Base-by-base conservation (phyloP, 148 eudicot species). In the Silene latifolia region DNA sequence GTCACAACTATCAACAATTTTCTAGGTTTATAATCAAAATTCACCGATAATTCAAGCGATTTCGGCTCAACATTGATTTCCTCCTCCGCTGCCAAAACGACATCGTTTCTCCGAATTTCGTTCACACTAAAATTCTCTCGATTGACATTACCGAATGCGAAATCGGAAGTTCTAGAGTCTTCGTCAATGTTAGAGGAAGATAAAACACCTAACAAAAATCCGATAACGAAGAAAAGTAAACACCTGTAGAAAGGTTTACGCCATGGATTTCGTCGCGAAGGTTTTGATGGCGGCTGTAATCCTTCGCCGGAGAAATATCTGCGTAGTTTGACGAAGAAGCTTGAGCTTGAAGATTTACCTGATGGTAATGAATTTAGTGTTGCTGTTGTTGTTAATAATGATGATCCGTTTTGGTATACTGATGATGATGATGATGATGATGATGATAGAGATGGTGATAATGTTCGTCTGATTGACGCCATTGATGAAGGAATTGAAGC, bases 401-500 rank as follows among this genome's bases (percentile, higher is more conserved):
- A 85, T 68, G 80, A 85, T 61, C 93, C 97, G 65, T 90, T 91
- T 70, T 69, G 84, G 71, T 84, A 75, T 20, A 27, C 29, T 27
- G 29, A 27, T 27, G 29, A 27, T 27, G 29, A 27, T 27, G 76
- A 2, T 3, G 76, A 2, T 3, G 76, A 2, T 3, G 57, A 67
- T 7, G 72, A 27, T 0, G 58, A 21, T 35, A 23, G 27, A n/a
- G 56, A 44, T 23, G 97, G 92, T 63, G 92, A 93, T 1, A 83
- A 81, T 42, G 97, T 87, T 74, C 98, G 82, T 71, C 97, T 88
- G 81, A 91, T 82, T 63, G 98, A 93, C 32, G 98, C 98, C 98
- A 93, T 93, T 62, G 32, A 73, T 63, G 18, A 44, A n/a, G 32
- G 12, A 19, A 5, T 66, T 0, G 19, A 29, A 35, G 8, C 35